phyloP scores from a whole-genome alignment of 1,139 yeast genomes.

The Starmera stellimalicola region DNA sequence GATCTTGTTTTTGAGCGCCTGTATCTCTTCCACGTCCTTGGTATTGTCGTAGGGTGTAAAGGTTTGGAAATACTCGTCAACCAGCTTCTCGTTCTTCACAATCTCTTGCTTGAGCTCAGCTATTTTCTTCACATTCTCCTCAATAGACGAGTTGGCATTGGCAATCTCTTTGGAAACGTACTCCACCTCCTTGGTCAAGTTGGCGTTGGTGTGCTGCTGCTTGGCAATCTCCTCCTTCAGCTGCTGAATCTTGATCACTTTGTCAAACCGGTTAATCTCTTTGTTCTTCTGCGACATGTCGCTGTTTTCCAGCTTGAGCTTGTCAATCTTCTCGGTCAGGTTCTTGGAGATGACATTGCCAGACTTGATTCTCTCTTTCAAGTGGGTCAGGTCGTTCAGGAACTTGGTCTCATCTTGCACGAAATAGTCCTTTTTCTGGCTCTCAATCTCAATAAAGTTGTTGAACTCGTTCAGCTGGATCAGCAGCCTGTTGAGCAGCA shows the following conservation, averaged over 20 bases:
- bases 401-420: slow-evolving; percentile 10
- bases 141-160: slow-evolving; percentile 47
- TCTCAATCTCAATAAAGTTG: slow-evolving; percentile 13
- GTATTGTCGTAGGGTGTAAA: slow-evolving; percentile 22
- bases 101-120: slow-evolving; percentile 19
- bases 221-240: slow-evolving; percentile 31
- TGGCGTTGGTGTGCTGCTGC: slow-evolving; percentile 28
- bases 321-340: slow-evolving; percentile 9
- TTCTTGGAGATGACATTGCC: slow-evolving; percentile 14
- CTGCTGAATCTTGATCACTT: slow-evolving; percentile 24
- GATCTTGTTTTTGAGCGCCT: slow-evolving; percentile 8
- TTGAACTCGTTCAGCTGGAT: slow-evolving; percentile 20
- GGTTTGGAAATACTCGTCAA: slow-evolving; percentile 23
- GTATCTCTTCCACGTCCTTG: slow-evolving; percentile 12
- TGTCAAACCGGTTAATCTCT: slow-evolving; percentile 23
- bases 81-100: slow-evolving; percentile 17
- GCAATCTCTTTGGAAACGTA: slow-evolving; percentile 61
- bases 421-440: slow-evolving; percentile 13
- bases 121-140: slow-evolving; percentile 39
- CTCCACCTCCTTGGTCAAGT: slow-evolving; percentile 42
- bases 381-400: slow-evolving; percentile 10
- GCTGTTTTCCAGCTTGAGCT: slow-evolving; percentile 13
- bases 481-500: slow-evolving; percentile 19
- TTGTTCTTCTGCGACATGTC: slow-evolving; percentile 27
- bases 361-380: slow-evolving; percentile 12